phyloP scores from a whole-genome alignment of 208 protist genomes.

The Leishmania gerbilli region DNA sequence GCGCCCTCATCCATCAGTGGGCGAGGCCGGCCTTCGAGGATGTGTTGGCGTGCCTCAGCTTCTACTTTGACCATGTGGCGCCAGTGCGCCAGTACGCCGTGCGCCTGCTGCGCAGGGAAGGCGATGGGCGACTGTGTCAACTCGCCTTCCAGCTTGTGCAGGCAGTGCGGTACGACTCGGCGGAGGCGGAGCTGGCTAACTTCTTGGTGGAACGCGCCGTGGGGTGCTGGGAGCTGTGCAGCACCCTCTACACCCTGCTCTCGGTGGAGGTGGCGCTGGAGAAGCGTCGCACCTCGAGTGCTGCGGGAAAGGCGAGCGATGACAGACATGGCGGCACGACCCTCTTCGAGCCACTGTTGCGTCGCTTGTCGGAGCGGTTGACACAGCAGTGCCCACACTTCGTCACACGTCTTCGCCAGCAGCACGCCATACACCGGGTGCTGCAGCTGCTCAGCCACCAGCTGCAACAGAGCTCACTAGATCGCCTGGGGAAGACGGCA shows the following conservation, averaged over 20 bases:
- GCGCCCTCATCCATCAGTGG: conserved; percentile 71
- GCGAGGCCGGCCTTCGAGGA: conserved; percentile 63
- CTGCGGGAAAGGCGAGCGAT: conserved; percentile 5
- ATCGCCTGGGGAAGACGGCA: conserved; percentile 51
- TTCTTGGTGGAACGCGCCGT: conserved; percentile 66
- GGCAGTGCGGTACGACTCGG: conserved; percentile 74
- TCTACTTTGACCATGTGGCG: conserved; percentile 57
- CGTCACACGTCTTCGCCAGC: conserved; percentile 45
- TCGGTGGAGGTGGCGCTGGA: conserved; percentile 56
- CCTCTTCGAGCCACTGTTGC: conserved; percentile 35
- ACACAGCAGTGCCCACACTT: conserved; percentile 44
- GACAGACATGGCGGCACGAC: conserved; percentile 5
- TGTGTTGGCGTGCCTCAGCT: conserved; percentile 75
- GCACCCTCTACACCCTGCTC: conserved; percentile 67
- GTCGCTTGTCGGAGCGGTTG: conserved; percentile 37
- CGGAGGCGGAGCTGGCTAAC: conserved; percentile 39
- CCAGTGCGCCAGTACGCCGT: conserved; percentile 77
- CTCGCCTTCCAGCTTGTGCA: conserved; percentile 81
- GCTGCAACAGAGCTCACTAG: conserved; percentile 36
- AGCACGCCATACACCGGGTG: conserved; percentile 48
- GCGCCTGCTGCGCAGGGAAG: conserved; percentile 44
- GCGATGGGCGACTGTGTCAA: conserved; percentile 45
- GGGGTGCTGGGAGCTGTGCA: conserved; percentile 78
- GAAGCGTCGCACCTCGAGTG: conserved; percentile 10
- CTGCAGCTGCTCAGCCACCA: conserved; percentile 43